A percentile compares a stretch with the other conserved stretches of the same genome.
Conservation (phyloP, 805 yeast genomes). For the Starmerella powellii region DNA sequence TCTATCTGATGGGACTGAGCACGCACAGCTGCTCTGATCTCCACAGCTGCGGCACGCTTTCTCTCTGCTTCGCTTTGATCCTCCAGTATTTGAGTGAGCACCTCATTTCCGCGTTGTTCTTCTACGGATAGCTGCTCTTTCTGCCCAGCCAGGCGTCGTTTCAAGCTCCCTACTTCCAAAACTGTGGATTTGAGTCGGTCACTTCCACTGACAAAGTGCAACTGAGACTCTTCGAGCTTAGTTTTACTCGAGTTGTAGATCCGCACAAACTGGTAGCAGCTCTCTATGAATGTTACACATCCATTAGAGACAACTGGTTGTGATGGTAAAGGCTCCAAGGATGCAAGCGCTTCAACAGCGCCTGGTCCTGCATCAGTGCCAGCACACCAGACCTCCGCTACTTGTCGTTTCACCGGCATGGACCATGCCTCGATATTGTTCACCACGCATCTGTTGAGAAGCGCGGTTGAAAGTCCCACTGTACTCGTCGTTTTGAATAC, state of each 20-base stretch:
- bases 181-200: slow-evolving; percentile 69
- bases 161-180: slow-evolving; percentile 52
- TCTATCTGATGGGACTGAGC: slow-evolving; percentile 53
- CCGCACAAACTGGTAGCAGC: slow-evolving; percentile 18
- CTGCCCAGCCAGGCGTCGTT: slow-evolving; percentile 42
- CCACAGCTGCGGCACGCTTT: slow-evolving; percentile 71
- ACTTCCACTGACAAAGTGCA: slow-evolving; percentile 61
- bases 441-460: slow-evolving; percentile 78
- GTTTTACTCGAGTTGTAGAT: slow-evolving; percentile 36
- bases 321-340: neutral
- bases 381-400: slow-evolving; percentile 16
- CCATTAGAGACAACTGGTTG: neutral
- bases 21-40: slow-evolving; percentile 56
- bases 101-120: slow-evolving; percentile 54
- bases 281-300: slow-evolving; percentile 9
- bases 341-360: slow-evolving; percentile 28
- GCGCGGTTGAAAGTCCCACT: slow-evolving; percentile 62
- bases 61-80: slow-evolving; percentile 91
- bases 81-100: slow-evolving; percentile 60
- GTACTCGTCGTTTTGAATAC: slow-evolving; percentile 54
- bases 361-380: slow-evolving; percentile 8
- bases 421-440: slow-evolving; percentile 88
- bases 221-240: slow-evolving; percentile 50
- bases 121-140: slow-evolving; percentile 40
- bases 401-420: slow-evolving; percentile 6